Base-by-base conservation (phyloP, 2,329 filamentous ascomycete species). In the Tolypocladium paradoxum region DNA sequence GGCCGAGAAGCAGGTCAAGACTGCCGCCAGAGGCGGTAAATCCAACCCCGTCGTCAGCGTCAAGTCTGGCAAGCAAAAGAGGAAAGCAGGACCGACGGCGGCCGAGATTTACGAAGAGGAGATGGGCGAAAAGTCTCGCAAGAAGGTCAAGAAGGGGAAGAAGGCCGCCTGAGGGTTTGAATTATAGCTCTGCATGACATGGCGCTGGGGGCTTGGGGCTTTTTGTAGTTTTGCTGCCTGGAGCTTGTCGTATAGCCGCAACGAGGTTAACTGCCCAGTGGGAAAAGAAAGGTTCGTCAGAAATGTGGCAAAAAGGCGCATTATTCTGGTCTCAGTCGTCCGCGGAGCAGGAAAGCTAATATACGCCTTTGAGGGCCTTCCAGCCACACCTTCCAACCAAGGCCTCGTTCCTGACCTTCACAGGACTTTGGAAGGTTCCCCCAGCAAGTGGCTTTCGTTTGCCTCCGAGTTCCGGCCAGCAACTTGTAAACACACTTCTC, bases 31-130 rank as follows among this genome's bases (percentile, higher is more conserved):
- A 67, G 76, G 71, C 29, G 80, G 80, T 11, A 76, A 78, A 50
- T 73, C 75, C 48, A 81, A 77, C 62, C 76, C 77, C 18, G 85
- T 84, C 0, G 89, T 96, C 31, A 91, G 87, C 65, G 82, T 97
- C 53, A 93, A 91, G 76, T 82, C 83, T n/a, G 75, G 75, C 54
- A 89, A 90, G 70, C 61, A 67, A 57, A 92, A 93, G 76, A 77
- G 89, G 61, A 95, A 95, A 72, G 87, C 82, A 0, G 75, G 72
- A 9, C 68, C 69, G 54, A 81, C 78, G 18, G 82, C 81, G 5
- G 74, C 73, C 24, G 83, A 85, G 62, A 76, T 84, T 18, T 85
- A 83, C 60, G 82, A 84, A 51, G 75, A 83, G 63, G 77, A 72
- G 49, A 72, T 82, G 53, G 82, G 76, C 35, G 77, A 74, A 29